These are phyloP conservation scores for Monilinia polystroma DNA, from an alignment of 2,329 filamentous ascomycete genomes.

Conservation along the genomic window DNA sequence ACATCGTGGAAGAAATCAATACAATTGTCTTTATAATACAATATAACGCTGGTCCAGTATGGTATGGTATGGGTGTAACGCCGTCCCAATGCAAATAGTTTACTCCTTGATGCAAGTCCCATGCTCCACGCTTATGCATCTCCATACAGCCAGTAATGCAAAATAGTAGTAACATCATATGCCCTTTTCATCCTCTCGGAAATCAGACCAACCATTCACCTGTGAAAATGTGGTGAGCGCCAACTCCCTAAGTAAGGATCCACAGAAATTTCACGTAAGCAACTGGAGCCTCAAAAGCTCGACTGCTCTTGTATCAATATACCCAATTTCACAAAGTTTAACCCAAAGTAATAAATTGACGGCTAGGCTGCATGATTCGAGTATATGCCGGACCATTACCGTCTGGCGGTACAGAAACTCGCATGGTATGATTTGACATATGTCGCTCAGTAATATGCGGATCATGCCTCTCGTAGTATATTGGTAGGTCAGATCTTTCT, in stretches of 20 bases:
- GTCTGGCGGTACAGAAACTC: conserved; percentile 18
- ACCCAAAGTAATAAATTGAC: conserved; percentile 30
- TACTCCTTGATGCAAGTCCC: background rate
- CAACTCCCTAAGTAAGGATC: background rate
- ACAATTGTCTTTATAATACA: conserved; percentile 2
- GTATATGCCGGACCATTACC: conserved; percentile 22
- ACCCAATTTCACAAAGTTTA: conserved; percentile 7
- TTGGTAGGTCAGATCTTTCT: conserved; percentile 25
- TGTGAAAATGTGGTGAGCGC: background rate
- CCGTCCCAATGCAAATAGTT: conserved; percentile 18
- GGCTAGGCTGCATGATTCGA: conserved; percentile 27
- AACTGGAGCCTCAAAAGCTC: no score
- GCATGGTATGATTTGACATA: conserved; percentile 8
- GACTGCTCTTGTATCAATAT: background rate
- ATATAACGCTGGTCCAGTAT: background rate
- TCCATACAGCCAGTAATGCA: background rate
- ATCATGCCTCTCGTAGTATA: conserved; percentile 24
- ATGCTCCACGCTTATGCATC: conserved; percentile 25
- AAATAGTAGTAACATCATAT: conserved; percentile 2
- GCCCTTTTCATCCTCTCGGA: background rate
- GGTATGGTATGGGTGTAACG: background rate
- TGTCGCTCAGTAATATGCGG: conserved; percentile 17
- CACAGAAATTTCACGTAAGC: background rate
- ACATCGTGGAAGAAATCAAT: background rate
- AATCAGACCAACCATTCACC: background rate